Percentiles rank a stretch among this genome's conserved stretches.
phyloP scores from a whole-genome alignment of 345 rosid species.

The Hirschfeldia incana region DNA sequence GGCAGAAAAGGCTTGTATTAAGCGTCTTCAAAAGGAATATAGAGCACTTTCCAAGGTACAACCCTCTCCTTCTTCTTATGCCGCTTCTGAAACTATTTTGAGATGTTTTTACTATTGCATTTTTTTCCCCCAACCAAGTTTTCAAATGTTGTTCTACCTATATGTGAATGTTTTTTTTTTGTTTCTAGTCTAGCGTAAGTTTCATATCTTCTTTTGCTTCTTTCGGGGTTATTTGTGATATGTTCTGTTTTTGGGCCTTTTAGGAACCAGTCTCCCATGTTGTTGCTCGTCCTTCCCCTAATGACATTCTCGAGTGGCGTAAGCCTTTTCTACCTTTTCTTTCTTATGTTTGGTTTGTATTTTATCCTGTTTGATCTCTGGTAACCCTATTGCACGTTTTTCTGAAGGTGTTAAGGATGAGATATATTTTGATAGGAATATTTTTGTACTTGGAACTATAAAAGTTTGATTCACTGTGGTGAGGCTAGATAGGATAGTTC shows the following conservation, averaged over 20 bases:
- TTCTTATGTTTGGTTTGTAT: constrained; percentile 1
- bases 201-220: background rate
- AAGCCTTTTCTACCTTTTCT: constrained; percentile 42
- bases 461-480: constrained; percentile 4
- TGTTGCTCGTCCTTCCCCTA: constrained; percentile 93
- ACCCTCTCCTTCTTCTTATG: background rate
- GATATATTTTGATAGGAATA: no score
- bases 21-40: constrained; percentile 96
- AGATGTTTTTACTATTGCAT: background rate
- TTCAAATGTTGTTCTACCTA: background rate
- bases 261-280: constrained; percentile 95
- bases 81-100: background rate
- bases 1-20: constrained; percentile 93
- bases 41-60: constrained; percentile 91
- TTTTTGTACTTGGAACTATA: constrained; percentile 1
- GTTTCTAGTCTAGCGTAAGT: no score
- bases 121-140: background rate
- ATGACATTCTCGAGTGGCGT: constrained; percentile 98
- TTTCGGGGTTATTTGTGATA: constrained; percentile 1
- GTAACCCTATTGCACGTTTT: background rate
- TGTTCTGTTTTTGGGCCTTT: constrained; percentile 32
- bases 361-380: background rate
- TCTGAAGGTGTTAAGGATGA: background rate
- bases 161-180: constrained; percentile 12
- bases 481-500: background rate